Percentiles rank a stretch among this genome's conserved stretches.
phyloP scores from a whole-genome alignment of 106 monocot genomes.

The Posidonia australis region DNA sequence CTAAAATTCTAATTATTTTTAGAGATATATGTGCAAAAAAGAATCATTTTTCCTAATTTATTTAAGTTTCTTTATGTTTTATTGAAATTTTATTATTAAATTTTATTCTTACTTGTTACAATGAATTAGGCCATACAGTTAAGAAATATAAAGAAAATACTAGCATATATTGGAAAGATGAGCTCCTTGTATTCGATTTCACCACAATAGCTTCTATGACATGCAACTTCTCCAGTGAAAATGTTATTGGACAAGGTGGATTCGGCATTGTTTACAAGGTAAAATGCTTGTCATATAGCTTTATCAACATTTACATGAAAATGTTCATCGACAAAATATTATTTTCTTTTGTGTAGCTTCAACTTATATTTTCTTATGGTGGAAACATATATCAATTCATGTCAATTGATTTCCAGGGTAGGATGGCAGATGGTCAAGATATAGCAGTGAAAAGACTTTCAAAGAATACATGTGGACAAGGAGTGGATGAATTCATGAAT shows the following conservation, averaged over 20 bases:
- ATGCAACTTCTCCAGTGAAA: background rate
- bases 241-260: background rate
- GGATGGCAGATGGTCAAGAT: conserved; percentile 1
- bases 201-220: background rate
- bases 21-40: too few species aligned
- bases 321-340: too few species aligned
- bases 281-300: background rate
- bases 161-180: too few species aligned
- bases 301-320: background rate
- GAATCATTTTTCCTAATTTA: too few species aligned
- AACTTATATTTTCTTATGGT: background rate
- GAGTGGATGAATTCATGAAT: conserved; percentile 5
- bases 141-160: too few species aligned
- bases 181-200: conserved; percentile 3
- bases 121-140: too few species aligned
- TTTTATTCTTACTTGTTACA: too few species aligned
- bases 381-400: background rate
- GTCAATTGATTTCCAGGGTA: conserved; percentile 1
- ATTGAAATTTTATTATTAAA: too few species aligned
- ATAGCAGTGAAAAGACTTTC: conserved; percentile 10
- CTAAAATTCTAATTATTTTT: too few species aligned
- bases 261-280: conserved; percentile 11
- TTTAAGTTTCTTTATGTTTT: too few species aligned
- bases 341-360: too few species aligned
- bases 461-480: background rate